Percentiles rank a stretch among this genome's conserved stretches.
phyloP scores from a whole-genome alignment of 1,139 yeast species.

The Blastobotrys indianensis region DNA sequence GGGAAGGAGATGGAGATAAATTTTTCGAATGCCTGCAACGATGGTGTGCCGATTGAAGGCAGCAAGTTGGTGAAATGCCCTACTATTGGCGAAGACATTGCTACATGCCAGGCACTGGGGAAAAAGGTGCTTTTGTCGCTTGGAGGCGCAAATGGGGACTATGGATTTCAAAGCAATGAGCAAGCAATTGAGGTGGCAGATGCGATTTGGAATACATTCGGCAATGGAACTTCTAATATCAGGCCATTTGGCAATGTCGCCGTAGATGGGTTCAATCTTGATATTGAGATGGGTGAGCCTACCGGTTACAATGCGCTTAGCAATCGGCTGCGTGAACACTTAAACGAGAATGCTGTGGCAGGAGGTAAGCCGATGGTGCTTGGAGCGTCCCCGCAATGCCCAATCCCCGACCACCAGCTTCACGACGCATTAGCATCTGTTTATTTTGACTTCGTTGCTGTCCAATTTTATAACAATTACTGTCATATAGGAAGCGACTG shows the following conservation, averaged over 20 bases:
- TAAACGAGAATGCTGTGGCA: conserved; percentile 35
- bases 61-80: conserved; percentile 33
- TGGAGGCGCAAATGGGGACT: conserved; percentile 82
- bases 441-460: conserved; percentile 73
- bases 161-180: conserved; percentile 59
- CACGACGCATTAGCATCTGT: conserved; percentile 59
- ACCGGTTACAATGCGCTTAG: conserved; percentile 51
- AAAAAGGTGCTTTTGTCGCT: conserved; percentile 75
- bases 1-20: conserved; percentile 45
- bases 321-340: conserved; percentile 60
- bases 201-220: conserved; percentile 77
- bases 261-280: conserved; percentile 67
- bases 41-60: conserved; percentile 26
- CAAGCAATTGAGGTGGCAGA: conserved; percentile 65
- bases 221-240: conserved; percentile 34
- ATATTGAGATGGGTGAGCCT: conserved; percentile 52
- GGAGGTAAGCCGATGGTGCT: conserved; percentile 43
- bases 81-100: conserved; percentile 52
- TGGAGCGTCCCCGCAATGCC: conserved; percentile 98
- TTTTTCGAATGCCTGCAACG: conserved; percentile 54
- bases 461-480: conserved; percentile 89
- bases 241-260: conserved; percentile 71
- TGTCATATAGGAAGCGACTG: conserved; percentile 40
- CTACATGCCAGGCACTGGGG: conserved; percentile 74
- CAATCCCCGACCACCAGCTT: conserved; percentile 79